Conservation (phyloP, 352 stramenopile species). For the Phytopythium kandeliae region DNA sequence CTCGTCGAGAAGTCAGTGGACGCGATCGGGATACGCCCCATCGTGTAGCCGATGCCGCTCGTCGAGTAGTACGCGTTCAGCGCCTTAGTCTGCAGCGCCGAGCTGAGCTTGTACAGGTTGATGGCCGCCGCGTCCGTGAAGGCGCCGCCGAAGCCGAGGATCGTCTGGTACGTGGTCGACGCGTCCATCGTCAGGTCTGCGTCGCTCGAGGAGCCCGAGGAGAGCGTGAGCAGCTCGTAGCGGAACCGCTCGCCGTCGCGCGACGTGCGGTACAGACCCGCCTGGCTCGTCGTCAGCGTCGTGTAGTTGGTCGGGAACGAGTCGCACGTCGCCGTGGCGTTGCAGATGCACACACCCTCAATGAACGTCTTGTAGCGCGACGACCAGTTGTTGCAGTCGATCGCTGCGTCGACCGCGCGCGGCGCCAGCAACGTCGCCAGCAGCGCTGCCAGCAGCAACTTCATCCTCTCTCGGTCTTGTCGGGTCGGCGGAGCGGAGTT, state of each 20-base stretch:
- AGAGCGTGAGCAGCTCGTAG: slow-evolving; percentile 20
- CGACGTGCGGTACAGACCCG: slow-evolving; percentile 46
- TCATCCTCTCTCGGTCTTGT: neutral
- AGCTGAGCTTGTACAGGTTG: slow-evolving; percentile 60
- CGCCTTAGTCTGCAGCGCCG: slow-evolving; percentile 42
- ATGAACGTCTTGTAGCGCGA: slow-evolving; percentile 32
- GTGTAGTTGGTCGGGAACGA: slow-evolving; percentile 23
- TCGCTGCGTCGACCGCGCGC: neutral
- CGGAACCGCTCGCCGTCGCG: slow-evolving; percentile 36
- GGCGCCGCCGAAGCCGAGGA: slow-evolving; percentile 75
- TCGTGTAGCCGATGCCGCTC: slow-evolving; percentile 57
- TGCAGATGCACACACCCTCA: slow-evolving; percentile 56
- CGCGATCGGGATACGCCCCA: slow-evolving; percentile 69
- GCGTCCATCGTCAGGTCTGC: slow-evolving; percentile 31
- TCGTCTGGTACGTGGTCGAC: slow-evolving; percentile 42
- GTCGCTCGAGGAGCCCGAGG: neutral
- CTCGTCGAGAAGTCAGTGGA: slow-evolving; percentile 71
- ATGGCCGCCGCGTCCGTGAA: slow-evolving; percentile 78
- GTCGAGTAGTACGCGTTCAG: slow-evolving; percentile 61
- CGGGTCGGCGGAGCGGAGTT: neutral
- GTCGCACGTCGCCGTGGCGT: slow-evolving; percentile 23
- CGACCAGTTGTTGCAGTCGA: slow-evolving; percentile 22
- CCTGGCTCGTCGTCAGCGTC: slow-evolving; percentile 16
- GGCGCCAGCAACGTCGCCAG: neutral
- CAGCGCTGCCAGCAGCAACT: too few species aligned